Evolutionary conservation across 495 filamentous ascomycete genomes (phyloP), one percentile per base, ranked within the genome.

Genomic region (Hypoxylon cercidicola): DNA sequence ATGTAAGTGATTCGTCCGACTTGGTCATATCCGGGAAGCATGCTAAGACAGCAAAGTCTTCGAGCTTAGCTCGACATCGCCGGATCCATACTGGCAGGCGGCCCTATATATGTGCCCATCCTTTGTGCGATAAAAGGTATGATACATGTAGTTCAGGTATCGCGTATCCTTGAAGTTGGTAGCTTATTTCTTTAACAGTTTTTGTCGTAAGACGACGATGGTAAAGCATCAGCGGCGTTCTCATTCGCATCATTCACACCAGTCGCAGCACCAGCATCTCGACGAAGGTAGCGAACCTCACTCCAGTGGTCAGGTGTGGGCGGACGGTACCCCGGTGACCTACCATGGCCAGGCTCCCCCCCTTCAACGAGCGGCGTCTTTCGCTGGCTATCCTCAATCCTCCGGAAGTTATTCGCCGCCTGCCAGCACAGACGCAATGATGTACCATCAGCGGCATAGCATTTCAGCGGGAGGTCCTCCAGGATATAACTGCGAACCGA

Each of bases 141-240:
- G 8, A 64, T 80, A 43, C 39, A 48, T 25, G n/a, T n/a, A 55
- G 1, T 49, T 60, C 41, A 47, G 41, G 35, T 9, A 13, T 32
- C 10, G 30, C 30, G 4, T 20, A 1, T 18, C 57, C 35, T 35
- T 20, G 46, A 19, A 32, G 15, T n/a, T 41, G 15, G 16, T 50
- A 55, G 45, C 53, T 50, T 55, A 70, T 68, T 62, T 66, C 60
- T 32, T 58, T 47, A 37, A 23, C 75, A 96, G 92, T 69, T 96
- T 94, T 75, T 93, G 90, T 79, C 85, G 92, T 39, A 93, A 94
- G 72, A 93, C 91, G 9, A 94, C 92, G 16, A 86, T 94, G 83
- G 91, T 91, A 6, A 96, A 93, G 73, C 92, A 96, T 64, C 87
- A 89, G 68, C 77, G 86, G 47, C 85, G 88, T 19, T 87, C 87